phyloP scores from a whole-genome alignment of 306 rosid genomes.

The Dalbergia oliveri region DNA sequence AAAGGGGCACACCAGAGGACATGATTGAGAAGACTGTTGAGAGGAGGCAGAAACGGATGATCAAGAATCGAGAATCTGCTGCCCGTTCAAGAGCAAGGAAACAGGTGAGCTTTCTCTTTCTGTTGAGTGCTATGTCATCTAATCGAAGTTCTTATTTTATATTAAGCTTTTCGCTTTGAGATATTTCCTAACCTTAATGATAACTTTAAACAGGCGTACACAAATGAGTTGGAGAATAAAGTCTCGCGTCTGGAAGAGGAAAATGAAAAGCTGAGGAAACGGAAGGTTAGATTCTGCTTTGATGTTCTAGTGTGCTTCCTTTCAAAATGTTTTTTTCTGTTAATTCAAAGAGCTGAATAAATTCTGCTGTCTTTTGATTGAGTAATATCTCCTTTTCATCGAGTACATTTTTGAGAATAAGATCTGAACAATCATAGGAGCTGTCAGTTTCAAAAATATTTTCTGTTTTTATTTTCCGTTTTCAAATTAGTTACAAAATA shows the following conservation, averaged over 20 bases:
- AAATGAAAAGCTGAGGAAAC: slow-evolving; percentile 90
- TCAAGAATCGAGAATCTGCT: slow-evolving; percentile 97
- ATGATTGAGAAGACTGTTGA: slow-evolving; percentile 83
- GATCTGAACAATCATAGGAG: not conserved
- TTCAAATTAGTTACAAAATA: no score
- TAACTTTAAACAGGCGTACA: slow-evolving; percentile 77
- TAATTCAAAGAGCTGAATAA: slow-evolving; percentile 21
- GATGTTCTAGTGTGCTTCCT: slow-evolving; percentile 21
- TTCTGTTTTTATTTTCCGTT: no score
- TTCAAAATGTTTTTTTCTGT: slow-evolving; percentile 31
- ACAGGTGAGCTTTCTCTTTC: slow-evolving; percentile 63
- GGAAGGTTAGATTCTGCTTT: slow-evolving; percentile 68
- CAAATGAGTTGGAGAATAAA: slow-evolving; percentile 87
- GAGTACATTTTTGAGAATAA: slow-evolving; percentile 15
- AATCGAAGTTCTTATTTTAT: slow-evolving; percentile 10
- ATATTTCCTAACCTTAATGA: slow-evolving; percentile 5
- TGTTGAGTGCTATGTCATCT: not conserved
- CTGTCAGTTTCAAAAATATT: no score
- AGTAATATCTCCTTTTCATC: not conserved
- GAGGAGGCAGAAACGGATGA: slow-evolving; percentile 95
- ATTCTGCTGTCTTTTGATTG: slow-evolving; percentile 20
- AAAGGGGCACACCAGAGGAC: slow-evolving; percentile 75
- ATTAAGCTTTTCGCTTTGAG: not conserved
- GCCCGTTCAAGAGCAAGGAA: slow-evolving; percentile 98
- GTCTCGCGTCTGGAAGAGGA: slow-evolving; percentile 90